These are phyloP conservation scores for Trichothecium sympodiale DNA, from an alignment of 2,329 filamentous ascomycete genomes.

Conservation along the genomic window DNA sequence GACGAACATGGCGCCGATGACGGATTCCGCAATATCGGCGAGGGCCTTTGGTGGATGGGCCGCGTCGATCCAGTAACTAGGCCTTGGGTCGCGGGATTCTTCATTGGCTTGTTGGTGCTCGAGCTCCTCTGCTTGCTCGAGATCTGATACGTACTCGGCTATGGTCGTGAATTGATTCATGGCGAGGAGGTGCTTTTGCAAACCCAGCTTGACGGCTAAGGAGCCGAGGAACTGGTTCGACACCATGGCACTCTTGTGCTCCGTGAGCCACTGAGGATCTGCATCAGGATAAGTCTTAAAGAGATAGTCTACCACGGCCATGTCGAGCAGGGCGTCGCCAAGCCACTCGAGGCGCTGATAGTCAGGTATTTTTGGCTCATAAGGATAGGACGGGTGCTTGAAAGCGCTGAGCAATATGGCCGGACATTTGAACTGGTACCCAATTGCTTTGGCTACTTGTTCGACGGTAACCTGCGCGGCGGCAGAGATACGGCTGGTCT, in stretches of 20 bases:
- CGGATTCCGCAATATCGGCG: slow-evolving; percentile 80
- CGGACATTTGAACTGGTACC: slow-evolving; percentile 59
- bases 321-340: slow-evolving; percentile 77
- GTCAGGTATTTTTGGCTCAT: slow-evolving; percentile 25
- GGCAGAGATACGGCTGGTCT: slow-evolving; percentile 44
- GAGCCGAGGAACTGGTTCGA: slow-evolving; percentile 89
- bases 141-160: slow-evolving; percentile 43
- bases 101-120: slow-evolving; percentile 20
- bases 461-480: slow-evolving; percentile 25
- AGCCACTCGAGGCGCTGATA: slow-evolving; percentile 77
- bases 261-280: slow-evolving; percentile 93
- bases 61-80: slow-evolving; percentile 54
- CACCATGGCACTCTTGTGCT: slow-evolving; percentile 99
- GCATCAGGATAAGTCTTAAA: slow-evolving; percentile 66
- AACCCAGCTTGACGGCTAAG: slow-evolving; percentile 64
- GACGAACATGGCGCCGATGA: slow-evolving; percentile 82
- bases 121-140: slow-evolving; percentile 37
- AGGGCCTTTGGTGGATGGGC: slow-evolving; percentile 61
- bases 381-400: slow-evolving; percentile 58
- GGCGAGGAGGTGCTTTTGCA: slow-evolving; percentile 59
- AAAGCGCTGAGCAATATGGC: slow-evolving; percentile 64
- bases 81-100: slow-evolving; percentile 14
- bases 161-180: slow-evolving; percentile 28
- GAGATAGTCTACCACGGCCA: slow-evolving; percentile 67
- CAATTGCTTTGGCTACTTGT: slow-evolving; percentile 54